Evolutionary conservation across 129 eudicot species (phyloP), one percentile per base, ranked within the genome.

Genomic region (Flaveria brownii): DNA sequence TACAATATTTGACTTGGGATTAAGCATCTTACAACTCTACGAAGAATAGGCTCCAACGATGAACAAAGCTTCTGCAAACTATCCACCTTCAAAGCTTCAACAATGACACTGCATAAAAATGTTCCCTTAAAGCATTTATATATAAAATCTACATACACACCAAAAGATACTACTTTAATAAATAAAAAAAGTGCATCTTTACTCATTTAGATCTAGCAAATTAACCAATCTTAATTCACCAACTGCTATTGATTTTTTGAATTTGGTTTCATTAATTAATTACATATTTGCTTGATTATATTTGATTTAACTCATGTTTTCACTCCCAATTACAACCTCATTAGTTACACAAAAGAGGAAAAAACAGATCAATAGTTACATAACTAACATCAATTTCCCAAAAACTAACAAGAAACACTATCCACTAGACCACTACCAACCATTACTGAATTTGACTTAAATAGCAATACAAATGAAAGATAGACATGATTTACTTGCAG

Each of bases 51-150:
- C 86, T 95, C 99, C 85, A 95, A 75, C 11, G 97, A 91, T 72
- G 99, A 95, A 79, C 97, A 91, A 56, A 95, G 99, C 76, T 85
- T 91, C 86, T 95, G 99, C 83, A 95, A 84, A 86, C 99, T 95
- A 81, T 95, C 97, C 82, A 91, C 90, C 82, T 95, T 95, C 57
- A 95, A 90, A 73, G 99, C 99, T 88, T 95, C 99, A 63, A 95
- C 92, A 86, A 95, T 95, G 47, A 95, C 99, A 89, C 99, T 95
- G 94, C 92, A 83, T 25, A 78, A 83, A 51, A 80, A 72, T 8
- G 23, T 14, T 22, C 41, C 61, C 52, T 18, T 62, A 39, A 51
- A 55, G 39, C 55, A 74, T 56, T 23, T 11, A 36, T 23, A 73
- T 4, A 78, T 0, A 28, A 47, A 14, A 28, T 65, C 78, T 11